Evolutionary conservation across 306 rosid genomes (phyloP).

Genomic region (Medicago ruthenica): DNA sequence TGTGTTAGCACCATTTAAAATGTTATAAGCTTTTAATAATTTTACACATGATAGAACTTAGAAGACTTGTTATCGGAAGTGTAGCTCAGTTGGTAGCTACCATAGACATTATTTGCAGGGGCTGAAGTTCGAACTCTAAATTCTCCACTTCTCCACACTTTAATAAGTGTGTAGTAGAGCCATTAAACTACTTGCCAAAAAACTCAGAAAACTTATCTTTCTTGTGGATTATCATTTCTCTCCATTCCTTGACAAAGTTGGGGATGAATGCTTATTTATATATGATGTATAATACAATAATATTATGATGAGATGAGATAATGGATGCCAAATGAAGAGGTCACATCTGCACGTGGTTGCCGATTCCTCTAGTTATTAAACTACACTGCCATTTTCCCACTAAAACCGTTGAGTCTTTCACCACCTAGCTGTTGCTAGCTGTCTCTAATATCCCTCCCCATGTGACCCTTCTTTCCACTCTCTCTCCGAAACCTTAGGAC

Average conservation of each 20-base stretch:
- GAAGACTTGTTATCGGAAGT: too few relatives aligned
- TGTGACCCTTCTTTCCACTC: conserved; percentile 62
- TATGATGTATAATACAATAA: not conserved
- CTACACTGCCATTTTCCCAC: conserved; percentile 63
- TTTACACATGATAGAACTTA: too few relatives aligned
- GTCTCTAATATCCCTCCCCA: conserved; percentile 75
- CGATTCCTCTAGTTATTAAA: conserved; percentile 63
- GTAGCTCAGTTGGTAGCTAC: too few relatives aligned
- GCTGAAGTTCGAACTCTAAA: too few relatives aligned
- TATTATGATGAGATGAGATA: conserved; percentile 40
- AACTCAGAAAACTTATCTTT: too few relatives aligned
- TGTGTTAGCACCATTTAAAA: too few relatives aligned
- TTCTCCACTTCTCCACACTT: too few relatives aligned
- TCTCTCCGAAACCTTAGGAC: conserved; percentile 55
- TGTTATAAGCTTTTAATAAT: too few relatives aligned
- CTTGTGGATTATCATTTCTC: not conserved
- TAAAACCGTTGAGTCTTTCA: conserved; percentile 59
- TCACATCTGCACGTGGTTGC: conserved; percentile 95
- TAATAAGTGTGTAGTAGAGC: too few relatives aligned
- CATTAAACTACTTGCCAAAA: too few relatives aligned
- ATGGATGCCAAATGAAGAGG: conserved; percentile 60
- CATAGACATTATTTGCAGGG: too few relatives aligned
- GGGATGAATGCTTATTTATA: not conserved
- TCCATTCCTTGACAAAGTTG: not conserved
- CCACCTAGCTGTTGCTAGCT: conserved; percentile 98